Evolutionary conservation across 495 filamentous ascomycete species (phyloP), one percentile per base, ranked within the genome.

Genomic region (Penicillium alfredii): DNA sequence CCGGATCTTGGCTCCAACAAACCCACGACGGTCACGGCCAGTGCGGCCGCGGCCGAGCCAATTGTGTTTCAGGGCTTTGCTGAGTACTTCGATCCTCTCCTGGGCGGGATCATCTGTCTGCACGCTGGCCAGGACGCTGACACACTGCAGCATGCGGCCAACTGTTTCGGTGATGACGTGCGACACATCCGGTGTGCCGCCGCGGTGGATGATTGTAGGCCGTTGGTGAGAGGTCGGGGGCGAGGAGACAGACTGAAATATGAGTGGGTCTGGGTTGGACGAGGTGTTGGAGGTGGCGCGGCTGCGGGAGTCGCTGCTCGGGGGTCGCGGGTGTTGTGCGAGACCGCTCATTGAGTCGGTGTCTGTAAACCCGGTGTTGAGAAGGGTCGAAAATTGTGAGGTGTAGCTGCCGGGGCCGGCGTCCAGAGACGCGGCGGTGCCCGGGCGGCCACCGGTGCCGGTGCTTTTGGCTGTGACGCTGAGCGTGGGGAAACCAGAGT

Each of bases 101-200:
- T 93, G 89, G 0, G 71, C 58, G n/a, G 80, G 76, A 45, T 93
- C 86, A 4, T 72, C 71, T 2, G 66, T 77, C 52, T 82, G 80
- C 8, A 93, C 76, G 45, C 80, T 81, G 7, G 85, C 82, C 1
- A 97, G 68, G 7, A 98, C 90, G 49, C 80, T 85, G 58, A 98
- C 81, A 55, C 93, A 98, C 63, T 98, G 92, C 42, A 98, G 73
- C 88, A 98, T 93, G 38, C 93, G 73, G 1, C 87, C 92, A 6
- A 94, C 90, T 35, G 87, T 94, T 42, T 96, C 88, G 9, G 92
- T 96, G 44, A 72, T 68, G 16, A 94, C 74, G 40, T 89, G 81
- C 15, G 88, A 85, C n/a, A 78, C 79, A 49, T 88, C 85, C 0
- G 63, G 51, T 6, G 56, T 46, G 22, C 35, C 44, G 26, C 42